These are phyloP conservation scores for Nannizziopsis arthrosporioides DNA, from an alignment of 2,329 filamentous ascomycete species.

Conservation along the genomic window DNA sequence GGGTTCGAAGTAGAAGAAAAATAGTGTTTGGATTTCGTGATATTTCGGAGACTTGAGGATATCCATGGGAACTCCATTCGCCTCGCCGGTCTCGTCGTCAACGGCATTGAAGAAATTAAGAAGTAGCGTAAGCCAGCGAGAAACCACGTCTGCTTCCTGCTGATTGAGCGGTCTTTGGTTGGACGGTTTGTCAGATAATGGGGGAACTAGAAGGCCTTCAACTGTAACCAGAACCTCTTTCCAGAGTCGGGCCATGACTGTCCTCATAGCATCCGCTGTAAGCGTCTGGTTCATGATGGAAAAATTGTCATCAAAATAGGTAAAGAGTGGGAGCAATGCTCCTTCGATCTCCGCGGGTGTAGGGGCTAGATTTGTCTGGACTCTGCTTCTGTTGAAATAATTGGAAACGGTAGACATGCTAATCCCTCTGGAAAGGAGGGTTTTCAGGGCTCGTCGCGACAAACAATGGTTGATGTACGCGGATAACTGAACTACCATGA, in stretches of 20 bases:
- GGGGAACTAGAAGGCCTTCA: slow-evolving; percentile 79
- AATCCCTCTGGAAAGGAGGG: slow-evolving; percentile 61
- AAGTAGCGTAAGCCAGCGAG: slow-evolving; percentile 81
- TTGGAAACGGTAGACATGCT: slow-evolving; percentile 62
- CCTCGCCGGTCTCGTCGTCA: slow-evolving; percentile 71
- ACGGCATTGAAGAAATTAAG: slow-evolving; percentile 92
- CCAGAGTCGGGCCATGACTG: slow-evolving; percentile 96
- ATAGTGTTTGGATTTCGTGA: slow-evolving; percentile 88
- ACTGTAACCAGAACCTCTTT: slow-evolving; percentile 92
- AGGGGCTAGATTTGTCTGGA: slow-evolving; percentile 42
- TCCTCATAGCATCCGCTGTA: slow-evolving; percentile 90
- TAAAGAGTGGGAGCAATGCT: slow-evolving; percentile 72
- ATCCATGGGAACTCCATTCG: slow-evolving; percentile 77
- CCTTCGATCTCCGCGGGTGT: slow-evolving; percentile 65
- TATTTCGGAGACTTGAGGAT: slow-evolving; percentile 96
- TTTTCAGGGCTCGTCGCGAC: slow-evolving; percentile 67
- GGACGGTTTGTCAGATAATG: slow-evolving; percentile 87
- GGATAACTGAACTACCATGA: slow-evolving; percentile 51
- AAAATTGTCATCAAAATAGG: slow-evolving; percentile 97
- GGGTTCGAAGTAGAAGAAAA: slow-evolving; percentile 96
- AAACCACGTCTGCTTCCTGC: slow-evolving; percentile 87
- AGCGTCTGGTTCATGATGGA: slow-evolving; percentile 97
- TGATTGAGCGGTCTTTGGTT: slow-evolving; percentile 70
- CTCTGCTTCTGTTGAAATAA: slow-evolving; percentile 46
- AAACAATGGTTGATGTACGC: slow-evolving; percentile 85